Evolutionary conservation across 306 rosid genomes (phyloP).

Genomic region (Vigna trinervia): DNA sequence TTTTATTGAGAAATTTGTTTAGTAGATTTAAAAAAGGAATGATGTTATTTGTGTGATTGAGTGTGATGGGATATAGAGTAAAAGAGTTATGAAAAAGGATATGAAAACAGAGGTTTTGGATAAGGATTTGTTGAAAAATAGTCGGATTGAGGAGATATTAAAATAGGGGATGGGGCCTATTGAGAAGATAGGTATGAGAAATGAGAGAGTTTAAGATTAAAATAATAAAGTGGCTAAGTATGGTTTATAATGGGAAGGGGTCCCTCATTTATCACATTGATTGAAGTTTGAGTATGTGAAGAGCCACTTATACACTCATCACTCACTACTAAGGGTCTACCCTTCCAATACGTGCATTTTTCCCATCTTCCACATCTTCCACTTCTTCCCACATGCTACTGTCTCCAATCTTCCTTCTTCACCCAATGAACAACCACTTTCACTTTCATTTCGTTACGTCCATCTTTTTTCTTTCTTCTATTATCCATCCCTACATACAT

Average conservation of each 20-base stretch:
- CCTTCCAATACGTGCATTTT: slow-evolving; percentile 49
- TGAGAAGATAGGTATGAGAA: slow-evolving; percentile 36
- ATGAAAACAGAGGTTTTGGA: slow-evolving; percentile 13
- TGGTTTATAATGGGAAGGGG: slow-evolving; percentile 31
- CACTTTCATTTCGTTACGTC: neutral
- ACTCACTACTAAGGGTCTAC: slow-evolving; percentile 61
- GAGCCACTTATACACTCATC: slow-evolving; percentile 41
- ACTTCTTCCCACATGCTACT: slow-evolving; percentile 48
- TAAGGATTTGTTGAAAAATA: neutral
- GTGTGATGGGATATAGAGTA: neutral
- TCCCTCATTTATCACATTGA: neutral
- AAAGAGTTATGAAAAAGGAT: neutral
- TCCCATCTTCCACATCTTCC: slow-evolving; percentile 41
- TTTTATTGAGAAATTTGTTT: too few species aligned
- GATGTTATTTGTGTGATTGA: neutral
- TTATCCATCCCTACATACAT: neutral
- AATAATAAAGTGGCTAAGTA: slow-evolving; percentile 31
- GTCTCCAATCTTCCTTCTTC: slow-evolving; percentile 35
- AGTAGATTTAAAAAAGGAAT: too few species aligned
- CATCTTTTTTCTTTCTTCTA: neutral
- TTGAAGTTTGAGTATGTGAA: slow-evolving; percentile 1
- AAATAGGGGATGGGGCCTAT: slow-evolving; percentile 16
- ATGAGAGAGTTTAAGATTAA: neutral
- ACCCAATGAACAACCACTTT: neutral
- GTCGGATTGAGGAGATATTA: neutral